phyloP scores from a whole-genome alignment of 2,329 filamentous ascomycete genomes.

The Scedosporium minutisporum region DNA sequence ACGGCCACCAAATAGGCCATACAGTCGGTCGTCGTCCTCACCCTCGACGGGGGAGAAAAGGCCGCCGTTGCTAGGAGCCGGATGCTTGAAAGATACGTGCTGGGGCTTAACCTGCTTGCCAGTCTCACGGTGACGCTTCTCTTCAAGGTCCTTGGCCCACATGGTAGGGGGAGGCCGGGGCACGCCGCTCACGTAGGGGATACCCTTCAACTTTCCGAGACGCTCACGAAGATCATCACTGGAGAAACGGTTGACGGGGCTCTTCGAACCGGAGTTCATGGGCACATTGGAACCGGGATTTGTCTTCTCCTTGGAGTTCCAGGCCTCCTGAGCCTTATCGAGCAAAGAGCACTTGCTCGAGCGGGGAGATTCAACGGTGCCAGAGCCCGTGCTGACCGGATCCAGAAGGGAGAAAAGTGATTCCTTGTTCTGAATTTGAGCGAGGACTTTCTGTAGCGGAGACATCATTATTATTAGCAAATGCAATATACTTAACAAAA shows the following conservation, averaged over 20 bases:
- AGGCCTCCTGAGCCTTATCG: background rate
- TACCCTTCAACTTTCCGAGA: too few relatives aligned
- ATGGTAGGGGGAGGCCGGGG: too few relatives aligned
- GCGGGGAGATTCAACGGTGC: background rate
- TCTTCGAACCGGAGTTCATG: background rate
- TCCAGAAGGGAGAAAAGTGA: conserved; percentile 4
- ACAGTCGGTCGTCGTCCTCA: too few relatives aligned
- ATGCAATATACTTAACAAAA: background rate
- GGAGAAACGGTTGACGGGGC: background rate
- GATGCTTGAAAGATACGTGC: too few relatives aligned
- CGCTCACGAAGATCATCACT: too few relatives aligned
- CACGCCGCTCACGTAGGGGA: too few relatives aligned
- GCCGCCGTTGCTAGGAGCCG: too few relatives aligned
- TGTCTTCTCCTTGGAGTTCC: background rate
- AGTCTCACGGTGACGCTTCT: too few relatives aligned
- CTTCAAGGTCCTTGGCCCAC: too few relatives aligned
- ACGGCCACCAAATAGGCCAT: too few relatives aligned
- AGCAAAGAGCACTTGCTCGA: background rate
- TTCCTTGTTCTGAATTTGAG: conserved; percentile 4
- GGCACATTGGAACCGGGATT: background rate
- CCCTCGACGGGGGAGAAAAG: too few relatives aligned
- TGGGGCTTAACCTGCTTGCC: too few relatives aligned
- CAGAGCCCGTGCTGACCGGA: background rate
- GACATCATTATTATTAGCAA: background rate
- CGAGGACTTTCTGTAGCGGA: background rate